Conservation (phyloP, 2,329 filamentous ascomycete species). For the Colletotrichum salicis region DNA sequence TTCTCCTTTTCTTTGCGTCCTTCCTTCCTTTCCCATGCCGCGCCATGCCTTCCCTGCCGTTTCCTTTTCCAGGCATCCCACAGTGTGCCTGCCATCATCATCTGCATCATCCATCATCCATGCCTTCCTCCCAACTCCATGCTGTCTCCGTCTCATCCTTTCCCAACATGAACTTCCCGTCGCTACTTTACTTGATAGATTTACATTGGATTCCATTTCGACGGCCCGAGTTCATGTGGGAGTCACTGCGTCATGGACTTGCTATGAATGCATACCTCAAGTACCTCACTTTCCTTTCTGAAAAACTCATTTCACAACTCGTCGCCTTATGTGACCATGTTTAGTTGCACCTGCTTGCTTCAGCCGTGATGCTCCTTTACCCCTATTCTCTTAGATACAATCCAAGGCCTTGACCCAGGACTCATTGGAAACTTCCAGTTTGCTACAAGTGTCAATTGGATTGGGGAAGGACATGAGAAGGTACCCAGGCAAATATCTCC, state of each 20-base stretch:
- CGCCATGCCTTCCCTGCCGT: not conserved
- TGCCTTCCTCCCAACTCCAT: not conserved
- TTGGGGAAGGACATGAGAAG: not conserved
- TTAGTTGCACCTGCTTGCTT: not conserved
- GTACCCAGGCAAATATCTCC: not conserved
- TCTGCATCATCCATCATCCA: conserved; percentile 1
- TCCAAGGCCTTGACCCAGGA: too few species aligned
- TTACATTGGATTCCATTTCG: not conserved
- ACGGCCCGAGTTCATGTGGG: not conserved
- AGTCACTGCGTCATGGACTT: not conserved
- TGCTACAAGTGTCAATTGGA: not conserved
- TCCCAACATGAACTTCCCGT: not conserved
- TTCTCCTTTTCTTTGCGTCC: not conserved
- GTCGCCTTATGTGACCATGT: not conserved
- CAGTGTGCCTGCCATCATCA: not conserved
- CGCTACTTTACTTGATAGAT: too few species aligned
- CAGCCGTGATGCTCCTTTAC: not conserved
- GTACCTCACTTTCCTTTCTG: not conserved
- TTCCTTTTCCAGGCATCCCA: not conserved
- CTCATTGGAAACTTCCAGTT: not conserved
- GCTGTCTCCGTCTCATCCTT: not conserved
- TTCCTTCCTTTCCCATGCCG: not conserved
- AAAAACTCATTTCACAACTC: not conserved
- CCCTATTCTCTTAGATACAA: too few species aligned
- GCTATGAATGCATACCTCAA: not conserved